These are phyloP conservation scores for Russula brevipes DNA, from an alignment of 768 basidiomycete species.

Conservation along the genomic window DNA sequence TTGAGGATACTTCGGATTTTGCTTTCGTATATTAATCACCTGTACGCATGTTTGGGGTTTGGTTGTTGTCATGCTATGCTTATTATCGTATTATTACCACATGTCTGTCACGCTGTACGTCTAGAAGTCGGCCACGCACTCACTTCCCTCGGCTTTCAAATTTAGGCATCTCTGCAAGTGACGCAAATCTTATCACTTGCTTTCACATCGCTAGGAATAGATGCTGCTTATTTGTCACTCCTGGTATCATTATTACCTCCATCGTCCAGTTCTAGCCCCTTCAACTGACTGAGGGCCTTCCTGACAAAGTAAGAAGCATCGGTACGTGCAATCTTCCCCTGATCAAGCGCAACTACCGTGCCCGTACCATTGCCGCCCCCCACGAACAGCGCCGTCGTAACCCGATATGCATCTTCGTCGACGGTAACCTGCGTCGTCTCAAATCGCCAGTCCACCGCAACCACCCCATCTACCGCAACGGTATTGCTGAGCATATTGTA, in stretches of 20 bases:
- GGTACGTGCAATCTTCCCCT: conserved; percentile 14
- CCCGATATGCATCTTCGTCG: conserved; percentile 53
- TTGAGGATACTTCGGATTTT: conserved; percentile 22
- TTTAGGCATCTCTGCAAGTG: conserved; percentile 8
- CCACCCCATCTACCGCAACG: conserved; percentile 55
- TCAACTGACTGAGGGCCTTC: conserved; percentile 19
- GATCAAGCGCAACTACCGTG: conserved; percentile 9
- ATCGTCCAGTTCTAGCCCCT: conserved; percentile 15
- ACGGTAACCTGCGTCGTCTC: conserved; percentile 51
- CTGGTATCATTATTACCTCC: conserved; percentile 5
- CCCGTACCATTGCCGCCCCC: conserved; percentile 37
- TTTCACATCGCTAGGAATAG: conserved; percentile 1
- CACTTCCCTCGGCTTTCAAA: conserved; percentile 5
- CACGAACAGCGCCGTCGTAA: conserved; percentile 57
- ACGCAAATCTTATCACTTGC: conserved; percentile 1
- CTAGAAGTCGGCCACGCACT: not conserved
- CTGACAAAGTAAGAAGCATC: conserved; percentile 21
- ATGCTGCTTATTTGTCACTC: conserved; percentile 11
- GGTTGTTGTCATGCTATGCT: conserved; percentile 17
- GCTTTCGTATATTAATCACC: conserved; percentile 23
- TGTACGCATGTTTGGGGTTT: not conserved
- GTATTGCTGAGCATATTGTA: conserved; percentile 51
- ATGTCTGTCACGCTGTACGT: conserved; percentile 7
- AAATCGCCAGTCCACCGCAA: conserved; percentile 63
- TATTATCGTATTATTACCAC: conserved; percentile 21